Base-by-base conservation (phyloP, 176 grass and related monocot species). In the Bolboschoenus planiculmis region DNA sequence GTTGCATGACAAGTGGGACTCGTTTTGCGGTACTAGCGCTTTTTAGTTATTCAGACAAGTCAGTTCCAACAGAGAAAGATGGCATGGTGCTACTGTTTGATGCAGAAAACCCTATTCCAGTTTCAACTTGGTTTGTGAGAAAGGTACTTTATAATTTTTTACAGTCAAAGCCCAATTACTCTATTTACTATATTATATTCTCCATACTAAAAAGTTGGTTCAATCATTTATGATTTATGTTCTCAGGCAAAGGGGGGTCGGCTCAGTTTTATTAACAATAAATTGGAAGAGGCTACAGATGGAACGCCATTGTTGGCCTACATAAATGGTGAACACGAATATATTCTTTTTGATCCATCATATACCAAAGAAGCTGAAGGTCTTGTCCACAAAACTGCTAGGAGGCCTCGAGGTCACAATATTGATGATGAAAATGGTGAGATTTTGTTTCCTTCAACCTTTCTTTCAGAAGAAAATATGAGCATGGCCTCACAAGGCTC, bases 281-380 rank as follows among this genome's bases (percentile, higher is more conserved):
- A 62, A 78, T 79, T 56, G 10, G 72, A n/a, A 43, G 83, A 67
- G 62, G 82, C 24, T 56, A 72, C 84, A 74, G 57, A 83, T 18
- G 34, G 59, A 24, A 56, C 72, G 43, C 54, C 51, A 56, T 85
- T 88, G 35, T 56, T 95, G 50, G 90, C 84, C 47, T 99, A 91
- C 29, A 29, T 99, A 56, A 99, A 91, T 71, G 42, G 92, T 79
- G 87, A 85, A 43, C 92, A 93, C 84, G 90, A 99, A 56, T 99
- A 99, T 78, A 79, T 78, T 62, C 64, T 95, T 50, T 95, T 93
- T 88, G 86, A 99, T 95, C 92, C 96, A 30, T 75, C 43, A 70
- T 84, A 83, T 57, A 88, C 63, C 14, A 84, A 64, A 0, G 87
- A 90, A 83, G 84, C 10, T 43, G 56, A 86, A 15, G 50, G 44